Base-by-base conservation (phyloP, 306 rosid species). In the Medicago arabica region DNA sequence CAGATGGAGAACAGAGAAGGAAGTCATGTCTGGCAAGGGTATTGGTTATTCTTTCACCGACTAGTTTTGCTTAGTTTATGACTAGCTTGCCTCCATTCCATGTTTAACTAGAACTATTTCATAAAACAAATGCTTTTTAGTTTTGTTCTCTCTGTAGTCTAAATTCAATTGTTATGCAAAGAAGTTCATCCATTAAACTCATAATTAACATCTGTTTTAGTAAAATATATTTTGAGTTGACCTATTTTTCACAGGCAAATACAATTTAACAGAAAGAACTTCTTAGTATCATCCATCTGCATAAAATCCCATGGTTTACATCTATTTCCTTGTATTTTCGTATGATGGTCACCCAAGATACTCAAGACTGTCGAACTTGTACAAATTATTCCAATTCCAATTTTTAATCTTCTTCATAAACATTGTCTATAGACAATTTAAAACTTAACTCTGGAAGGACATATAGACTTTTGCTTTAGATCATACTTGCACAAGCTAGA, bases 1-100 rank as follows among this genome's bases (percentile, higher is more conserved):
- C 78, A 87, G 97, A 71, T 94, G 98, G 98, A 88, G 98, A 84
- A 87, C 89, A 36, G 96, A 94, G 80, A 92, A 92, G 85, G 98
- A 94, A 85, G 98, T 94, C 9, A 75, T 86, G 38, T 86, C 97
- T 80, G 96, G 97, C 78, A 94, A 94, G 81, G 98, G 98, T 94
- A 91, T 78, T 72, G 58, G 51, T 69, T 65, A 15, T 72, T 75
- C 44, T 80, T 62, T 73, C 53, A 51, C 49, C 57, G 54, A 63
- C 78, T 69, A 19, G 76, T 59, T 51, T 43, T 58, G 64, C 70
- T 28, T 69, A 28, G 25, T 57, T 57, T 36, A 19, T 65, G 70
- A 57, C 51, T 55, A 70, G 49, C 47, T 36, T 60, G 16, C 75
- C 55, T 69, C 25, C 65, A 71, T 77, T 14, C 53, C 41, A 10